These are phyloP conservation scores for Diplodia corticola DNA, from an alignment of 2,329 filamentous ascomycete species.

Conservation along the genomic window DNA sequence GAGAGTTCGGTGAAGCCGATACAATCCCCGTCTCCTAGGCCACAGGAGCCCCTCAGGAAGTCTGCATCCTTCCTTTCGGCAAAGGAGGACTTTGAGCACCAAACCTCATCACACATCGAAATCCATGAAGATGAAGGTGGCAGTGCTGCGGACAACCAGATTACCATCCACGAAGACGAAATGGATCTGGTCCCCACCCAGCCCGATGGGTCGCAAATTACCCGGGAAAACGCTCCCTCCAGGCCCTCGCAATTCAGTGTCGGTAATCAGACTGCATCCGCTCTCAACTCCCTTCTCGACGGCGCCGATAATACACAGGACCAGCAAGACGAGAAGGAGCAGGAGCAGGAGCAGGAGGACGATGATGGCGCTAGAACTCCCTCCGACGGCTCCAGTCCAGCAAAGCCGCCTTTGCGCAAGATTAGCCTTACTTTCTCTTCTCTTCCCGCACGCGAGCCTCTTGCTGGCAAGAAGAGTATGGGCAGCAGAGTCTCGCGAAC, in stretches of 20 bases:
- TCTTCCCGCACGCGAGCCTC: conserved; percentile 83
- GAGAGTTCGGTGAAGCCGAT: conserved; percentile 30
- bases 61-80: conserved; percentile 48
- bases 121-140: conserved; percentile 25
- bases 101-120: conserved; percentile 17
- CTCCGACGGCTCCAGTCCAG: conserved; percentile 72
- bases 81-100: conserved; percentile 43
- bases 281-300: conserved; percentile 32
- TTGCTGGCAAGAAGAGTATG: conserved; percentile 80
- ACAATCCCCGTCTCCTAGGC: conserved; percentile 22
- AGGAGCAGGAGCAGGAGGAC: conserved; percentile 42
- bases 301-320: conserved; percentile 32
- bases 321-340: conserved; percentile 46
- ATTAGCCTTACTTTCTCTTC: conserved; percentile 95
- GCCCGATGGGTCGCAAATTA: not conserved
- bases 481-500: conserved; percentile 70
- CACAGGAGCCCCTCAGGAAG: not conserved
- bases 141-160: conserved; percentile 27
- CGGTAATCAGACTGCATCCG: conserved; percentile 36
- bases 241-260: conserved; percentile 36
- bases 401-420: conserved; percentile 78
- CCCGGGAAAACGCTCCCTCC: conserved; percentile 1
- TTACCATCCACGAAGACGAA: conserved; percentile 28
- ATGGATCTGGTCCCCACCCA: conserved; percentile 21
- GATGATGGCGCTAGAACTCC: conserved; percentile 58